Percentiles rank a stretch among this genome's conserved stretches.
Evolutionary conservation across 2,329 filamentous ascomycete species (phyloP).

Genomic region (Neoarthrinium moseri): DNA sequence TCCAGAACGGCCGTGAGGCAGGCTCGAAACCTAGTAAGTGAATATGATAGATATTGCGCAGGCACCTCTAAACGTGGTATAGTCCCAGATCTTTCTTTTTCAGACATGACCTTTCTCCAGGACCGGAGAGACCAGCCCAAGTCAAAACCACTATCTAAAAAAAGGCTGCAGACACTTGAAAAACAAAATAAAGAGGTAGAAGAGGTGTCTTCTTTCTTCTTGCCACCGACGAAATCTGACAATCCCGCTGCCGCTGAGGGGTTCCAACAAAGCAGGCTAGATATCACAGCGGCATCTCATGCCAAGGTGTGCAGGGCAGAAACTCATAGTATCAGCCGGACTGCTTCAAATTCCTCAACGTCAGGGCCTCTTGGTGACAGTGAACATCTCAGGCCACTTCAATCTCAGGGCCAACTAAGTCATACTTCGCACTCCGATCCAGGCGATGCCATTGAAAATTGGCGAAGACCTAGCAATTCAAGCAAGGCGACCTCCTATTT

Average conservation of each 20-base stretch:
- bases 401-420: conserved; percentile 1
- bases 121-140: conserved; percentile 17
- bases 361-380: too few relatives aligned
- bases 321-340: too few relatives aligned
- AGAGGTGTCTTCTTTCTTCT: conserved; percentile 36
- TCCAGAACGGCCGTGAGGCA: conserved; percentile 40
- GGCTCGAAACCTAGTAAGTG: conserved; percentile 35
- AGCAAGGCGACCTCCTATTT: conserved; percentile 13
- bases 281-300: conserved; percentile 6
- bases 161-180: conserved; percentile 19
- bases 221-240: conserved; percentile 13
- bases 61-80: not conserved
- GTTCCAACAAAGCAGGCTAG: conserved; percentile 4
- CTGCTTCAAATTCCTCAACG: too few relatives aligned
- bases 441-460: not conserved
- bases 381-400: too few relatives aligned
- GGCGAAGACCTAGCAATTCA: not conserved
- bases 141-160: conserved; percentile 21
- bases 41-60: not conserved
- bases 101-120: conserved; percentile 46
- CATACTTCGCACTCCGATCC: not conserved
- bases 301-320: too few relatives aligned
- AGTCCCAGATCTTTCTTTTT: conserved; percentile 55
- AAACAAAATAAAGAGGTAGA: conserved; percentile 32
- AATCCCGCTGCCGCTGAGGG: not conserved